phyloP scores from a whole-genome alignment of 495 filamentous ascomycete species.

The Corynascus novoguineensis region DNA sequence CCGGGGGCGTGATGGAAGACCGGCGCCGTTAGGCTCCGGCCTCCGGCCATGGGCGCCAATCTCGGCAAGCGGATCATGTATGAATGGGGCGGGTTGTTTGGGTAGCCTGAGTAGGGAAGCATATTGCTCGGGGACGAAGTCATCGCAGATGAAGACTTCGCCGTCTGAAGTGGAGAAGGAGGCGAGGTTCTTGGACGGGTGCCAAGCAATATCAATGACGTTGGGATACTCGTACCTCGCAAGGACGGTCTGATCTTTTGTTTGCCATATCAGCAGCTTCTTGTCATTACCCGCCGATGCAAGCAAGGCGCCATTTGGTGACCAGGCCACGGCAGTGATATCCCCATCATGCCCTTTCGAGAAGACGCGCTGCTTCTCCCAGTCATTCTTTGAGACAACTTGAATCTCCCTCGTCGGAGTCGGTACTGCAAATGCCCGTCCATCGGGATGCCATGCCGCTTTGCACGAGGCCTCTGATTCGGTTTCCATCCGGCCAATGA shows the following conservation, averaged over 20 bases:
- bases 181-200: slow-evolving; percentile 77
- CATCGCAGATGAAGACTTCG: slow-evolving; percentile 80
- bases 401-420: slow-evolving; percentile 82
- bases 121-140: slow-evolving; percentile 67
- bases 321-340: slow-evolving; percentile 85
- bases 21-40: slow-evolving; percentile 51
- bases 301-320: slow-evolving; percentile 85
- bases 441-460: slow-evolving; percentile 90
- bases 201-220: slow-evolving; percentile 83
- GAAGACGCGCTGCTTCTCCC: slow-evolving; percentile 77
- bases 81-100: slow-evolving; percentile 73
- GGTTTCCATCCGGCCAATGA: slow-evolving; percentile 71
- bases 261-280: slow-evolving; percentile 82
- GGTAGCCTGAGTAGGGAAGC: slow-evolving; percentile 51
- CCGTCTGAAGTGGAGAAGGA: slow-evolving; percentile 90
- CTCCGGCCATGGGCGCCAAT: slow-evolving; percentile 58
- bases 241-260: slow-evolving; percentile 73
- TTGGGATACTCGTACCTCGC: slow-evolving; percentile 69
- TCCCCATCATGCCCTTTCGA: slow-evolving; percentile 73
- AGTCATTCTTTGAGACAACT: slow-evolving; percentile 77
- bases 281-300: slow-evolving; percentile 78
- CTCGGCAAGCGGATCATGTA: slow-evolving; percentile 71
- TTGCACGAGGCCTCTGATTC: slow-evolving; percentile 72
- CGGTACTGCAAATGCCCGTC: slow-evolving; percentile 79
- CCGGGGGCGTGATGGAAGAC: slow-evolving; percentile 38